Conservation (phyloP, 495 filamentous ascomycete species). For the Umbilicaria muhlenbergii region DNA sequence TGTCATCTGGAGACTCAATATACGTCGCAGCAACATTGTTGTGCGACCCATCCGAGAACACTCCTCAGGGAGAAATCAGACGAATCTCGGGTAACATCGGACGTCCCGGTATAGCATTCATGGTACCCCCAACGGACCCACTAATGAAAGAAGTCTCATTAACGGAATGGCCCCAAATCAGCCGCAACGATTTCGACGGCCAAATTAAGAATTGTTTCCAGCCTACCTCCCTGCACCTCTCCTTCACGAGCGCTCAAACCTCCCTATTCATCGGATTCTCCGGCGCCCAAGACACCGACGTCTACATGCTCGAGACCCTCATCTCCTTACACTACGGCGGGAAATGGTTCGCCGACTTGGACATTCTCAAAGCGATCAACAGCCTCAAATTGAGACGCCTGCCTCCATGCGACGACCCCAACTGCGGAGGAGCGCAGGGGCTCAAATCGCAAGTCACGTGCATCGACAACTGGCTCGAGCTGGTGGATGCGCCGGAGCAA, state of each 20-base stretch:
- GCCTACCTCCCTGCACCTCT: slow-evolving; percentile 23
- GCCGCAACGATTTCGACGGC: slow-evolving; percentile 18
- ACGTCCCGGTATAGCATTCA: slow-evolving; percentile 15
- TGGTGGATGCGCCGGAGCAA: slow-evolving; percentile 9
- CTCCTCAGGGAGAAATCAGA: slow-evolving; percentile 2
- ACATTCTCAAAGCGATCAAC: slow-evolving; percentile 10
- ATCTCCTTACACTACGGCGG: slow-evolving; percentile 19
- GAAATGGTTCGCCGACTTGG: slow-evolving; percentile 23
- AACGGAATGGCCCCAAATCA: slow-evolving; percentile 12
- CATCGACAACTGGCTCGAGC: slow-evolving; percentile 13
- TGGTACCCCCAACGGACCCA: slow-evolving; percentile 16
- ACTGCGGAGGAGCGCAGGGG: background rate
- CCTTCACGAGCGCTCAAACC: slow-evolving; percentile 20
- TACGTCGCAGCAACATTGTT: slow-evolving; percentile 16
- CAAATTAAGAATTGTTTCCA: slow-evolving; percentile 14
- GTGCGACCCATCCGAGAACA: slow-evolving; percentile 13
- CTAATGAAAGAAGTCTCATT: slow-evolving; percentile 1
- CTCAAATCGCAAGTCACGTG: background rate
- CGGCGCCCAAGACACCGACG: slow-evolving; percentile 13
- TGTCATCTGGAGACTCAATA: slow-evolving; percentile 19
- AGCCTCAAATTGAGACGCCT: background rate
- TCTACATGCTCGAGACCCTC: slow-evolving; percentile 17
- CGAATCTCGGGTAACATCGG: slow-evolving; percentile 22
- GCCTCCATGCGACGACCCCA: too few species aligned
- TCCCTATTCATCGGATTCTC: slow-evolving; percentile 11